Conservation (phyloP, 495 filamentous ascomycete species). For the Tuber microsphaerosporum region DNA sequence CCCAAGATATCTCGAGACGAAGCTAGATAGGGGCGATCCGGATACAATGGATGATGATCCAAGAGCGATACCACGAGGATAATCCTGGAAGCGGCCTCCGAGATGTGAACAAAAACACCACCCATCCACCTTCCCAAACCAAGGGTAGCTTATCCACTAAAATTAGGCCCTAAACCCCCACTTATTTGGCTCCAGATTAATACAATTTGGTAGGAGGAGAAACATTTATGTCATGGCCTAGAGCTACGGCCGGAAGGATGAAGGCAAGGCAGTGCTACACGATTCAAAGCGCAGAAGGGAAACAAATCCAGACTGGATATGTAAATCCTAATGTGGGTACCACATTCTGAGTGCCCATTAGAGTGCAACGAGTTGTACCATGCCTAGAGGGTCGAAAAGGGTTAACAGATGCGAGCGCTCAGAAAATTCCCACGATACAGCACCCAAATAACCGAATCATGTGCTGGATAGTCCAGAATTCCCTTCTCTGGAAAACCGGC, state of each 20-base stretch:
- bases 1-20: not conserved
- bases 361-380: not conserved
- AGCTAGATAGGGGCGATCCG: not conserved
- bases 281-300: not conserved
- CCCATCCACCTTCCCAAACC: not conserved
- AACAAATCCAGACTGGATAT: not conserved
- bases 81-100: not conserved
- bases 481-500: too few relatives aligned
- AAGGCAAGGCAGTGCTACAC: not conserved
- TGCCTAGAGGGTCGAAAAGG: not conserved
- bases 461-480: too few relatives aligned
- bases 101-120: not conserved
- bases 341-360: not conserved
- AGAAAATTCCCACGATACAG: not conserved
- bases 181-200: not conserved
- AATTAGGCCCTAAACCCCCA: not conserved
- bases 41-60: not conserved
- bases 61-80: not conserved
- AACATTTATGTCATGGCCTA: not conserved
- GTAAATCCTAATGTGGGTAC: not conserved
- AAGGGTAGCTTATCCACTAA: not conserved
- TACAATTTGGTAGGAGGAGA: not conserved
- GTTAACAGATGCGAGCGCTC: not conserved
- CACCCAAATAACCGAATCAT: too few relatives aligned
- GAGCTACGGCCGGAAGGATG: not conserved